phyloP scores from a whole-genome alignment of 495 filamentous ascomycete species.

The Aspergillus kassunensis region DNA sequence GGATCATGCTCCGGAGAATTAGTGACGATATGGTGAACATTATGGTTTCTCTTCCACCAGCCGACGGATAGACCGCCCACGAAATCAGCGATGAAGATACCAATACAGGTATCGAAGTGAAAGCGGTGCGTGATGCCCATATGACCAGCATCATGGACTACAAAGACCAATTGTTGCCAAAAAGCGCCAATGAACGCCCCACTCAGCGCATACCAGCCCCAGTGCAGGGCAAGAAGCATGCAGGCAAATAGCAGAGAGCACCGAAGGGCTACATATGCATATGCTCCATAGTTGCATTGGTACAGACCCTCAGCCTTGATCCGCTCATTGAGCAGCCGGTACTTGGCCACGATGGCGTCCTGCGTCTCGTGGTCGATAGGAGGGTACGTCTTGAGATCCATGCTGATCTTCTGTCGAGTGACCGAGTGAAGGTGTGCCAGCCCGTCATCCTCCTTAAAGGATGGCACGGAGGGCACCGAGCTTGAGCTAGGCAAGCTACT shows the following conservation, averaged over 20 bases:
- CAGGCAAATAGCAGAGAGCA: constrained; percentile 61
- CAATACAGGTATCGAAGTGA: constrained; percentile 77
- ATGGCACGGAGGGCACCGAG: neutral
- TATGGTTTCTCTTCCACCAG: constrained; percentile 98
- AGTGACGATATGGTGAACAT: constrained; percentile 96
- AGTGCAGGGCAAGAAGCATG: constrained; percentile 57
- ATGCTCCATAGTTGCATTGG: constrained; percentile 79
- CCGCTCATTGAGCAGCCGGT: constrained; percentile 66
- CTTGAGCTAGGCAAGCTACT: neutral
- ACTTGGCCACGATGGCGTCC: constrained; percentile 73
- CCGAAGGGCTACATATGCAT: constrained; percentile 67
- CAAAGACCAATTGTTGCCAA: constrained; percentile 96
- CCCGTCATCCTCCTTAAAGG: neutral
- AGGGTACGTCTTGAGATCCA: constrained; percentile 79
- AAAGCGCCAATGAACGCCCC: constrained; percentile 75
- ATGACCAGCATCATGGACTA: constrained; percentile 93
- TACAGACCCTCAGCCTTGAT: constrained; percentile 75
- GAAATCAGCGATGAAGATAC: constrained; percentile 86
- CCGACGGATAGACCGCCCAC: constrained; percentile 84
- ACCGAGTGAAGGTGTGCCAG: constrained; percentile 55
- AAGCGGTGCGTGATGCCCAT: constrained; percentile 96
- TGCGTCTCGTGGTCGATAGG: constrained; percentile 70
- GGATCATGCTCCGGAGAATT: constrained; percentile 97
- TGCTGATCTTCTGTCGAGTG: constrained; percentile 68
- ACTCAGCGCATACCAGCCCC: constrained; percentile 65